A percentile compares a stretch with the other conserved stretches of the same genome.
phyloP scores from a whole-genome alignment of 176 grass and related monocot genomes.

The Eleusine indica region DNA sequence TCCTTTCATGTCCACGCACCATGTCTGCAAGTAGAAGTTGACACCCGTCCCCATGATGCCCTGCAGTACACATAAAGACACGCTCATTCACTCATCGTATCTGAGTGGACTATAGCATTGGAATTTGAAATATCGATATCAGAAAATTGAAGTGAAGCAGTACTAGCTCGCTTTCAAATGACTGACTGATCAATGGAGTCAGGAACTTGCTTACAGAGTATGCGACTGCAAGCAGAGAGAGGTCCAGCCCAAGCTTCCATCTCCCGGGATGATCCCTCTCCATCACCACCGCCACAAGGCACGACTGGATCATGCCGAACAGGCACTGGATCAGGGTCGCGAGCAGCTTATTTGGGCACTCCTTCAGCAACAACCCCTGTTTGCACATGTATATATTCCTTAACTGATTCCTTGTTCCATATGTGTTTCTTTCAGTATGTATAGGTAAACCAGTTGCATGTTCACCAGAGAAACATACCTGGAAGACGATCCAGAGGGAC shows the following conservation, averaged over 20 bases:
- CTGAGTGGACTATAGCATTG: no score
- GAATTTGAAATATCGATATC: background rate
- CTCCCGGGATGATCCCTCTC: conserved; percentile 32
- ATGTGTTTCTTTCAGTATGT: no score
- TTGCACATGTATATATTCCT: no score
- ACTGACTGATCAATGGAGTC: background rate
- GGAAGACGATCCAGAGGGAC: conserved; percentile 66
- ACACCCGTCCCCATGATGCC: conserved; percentile 54
- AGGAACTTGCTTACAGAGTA: conserved; percentile 38
- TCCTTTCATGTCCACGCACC: conserved; percentile 68
- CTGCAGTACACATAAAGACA: background rate
- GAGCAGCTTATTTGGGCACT: conserved; percentile 71
- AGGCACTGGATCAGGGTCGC: conserved; percentile 43
- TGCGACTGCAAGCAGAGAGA: conserved; percentile 45
- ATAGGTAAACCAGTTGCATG: no score
- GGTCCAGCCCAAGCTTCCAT: conserved; percentile 56
- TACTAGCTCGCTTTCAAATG: background rate
- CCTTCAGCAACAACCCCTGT: conserved; percentile 51
- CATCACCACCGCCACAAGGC: conserved; percentile 39
- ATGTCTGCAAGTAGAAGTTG: conserved; percentile 62
- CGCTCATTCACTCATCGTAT: no score
- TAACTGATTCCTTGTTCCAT: background rate
- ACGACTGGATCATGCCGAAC: conserved; percentile 55
- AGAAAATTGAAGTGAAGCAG: background rate
- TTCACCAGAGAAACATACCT: background rate